phyloP scores from a whole-genome alignment of 2,329 filamentous ascomycete species.

The Cladosporium austrohemisphaericum region DNA sequence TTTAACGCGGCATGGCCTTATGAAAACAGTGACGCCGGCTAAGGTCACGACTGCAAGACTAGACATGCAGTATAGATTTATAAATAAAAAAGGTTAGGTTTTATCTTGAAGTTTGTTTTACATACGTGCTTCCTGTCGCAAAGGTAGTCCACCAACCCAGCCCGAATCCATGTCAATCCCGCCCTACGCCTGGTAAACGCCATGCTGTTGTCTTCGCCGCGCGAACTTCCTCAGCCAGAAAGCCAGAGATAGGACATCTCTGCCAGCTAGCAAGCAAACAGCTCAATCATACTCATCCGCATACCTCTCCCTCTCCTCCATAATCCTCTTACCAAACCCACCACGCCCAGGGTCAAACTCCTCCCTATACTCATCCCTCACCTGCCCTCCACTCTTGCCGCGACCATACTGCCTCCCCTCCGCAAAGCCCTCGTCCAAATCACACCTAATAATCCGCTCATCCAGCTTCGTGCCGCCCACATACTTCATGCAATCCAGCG shows the following conservation, averaged over 20 bases:
- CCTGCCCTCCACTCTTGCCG: conserved; percentile 93
- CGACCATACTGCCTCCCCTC: conserved; percentile 93
- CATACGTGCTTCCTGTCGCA: conserved; percentile 1
- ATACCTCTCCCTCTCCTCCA: conserved; percentile 23
- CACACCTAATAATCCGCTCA: conserved; percentile 91
- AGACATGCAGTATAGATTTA: too few relatives aligned
- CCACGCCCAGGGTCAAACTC: conserved; percentile 95
- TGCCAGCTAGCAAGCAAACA: neutral
- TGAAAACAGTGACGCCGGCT: too few relatives aligned
- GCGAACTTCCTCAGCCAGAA: neutral
- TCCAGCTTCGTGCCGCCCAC: conserved; percentile 97
- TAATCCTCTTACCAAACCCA: conserved; percentile 62
- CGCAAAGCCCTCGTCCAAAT: conserved; percentile 91
- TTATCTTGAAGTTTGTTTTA: neutral
- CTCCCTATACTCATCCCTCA: conserved; percentile 94
- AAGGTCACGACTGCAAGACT: too few relatives aligned
- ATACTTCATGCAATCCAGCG: conserved; percentile 97
- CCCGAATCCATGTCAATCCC: neutral
- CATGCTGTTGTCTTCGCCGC: too few relatives aligned
- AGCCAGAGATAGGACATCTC: too few relatives aligned
- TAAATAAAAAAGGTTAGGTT: neutral
- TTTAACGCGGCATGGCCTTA: too few relatives aligned
- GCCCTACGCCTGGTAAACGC: conserved; percentile 3
- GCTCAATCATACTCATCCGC: conserved; percentile 24
- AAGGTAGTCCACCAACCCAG: too few relatives aligned